A percentile compares a stretch with the other conserved stretches of the same genome.
Conservation (phyloP, 768 basidiomycete species). For the Phlegmacium glaucopus region DNA sequence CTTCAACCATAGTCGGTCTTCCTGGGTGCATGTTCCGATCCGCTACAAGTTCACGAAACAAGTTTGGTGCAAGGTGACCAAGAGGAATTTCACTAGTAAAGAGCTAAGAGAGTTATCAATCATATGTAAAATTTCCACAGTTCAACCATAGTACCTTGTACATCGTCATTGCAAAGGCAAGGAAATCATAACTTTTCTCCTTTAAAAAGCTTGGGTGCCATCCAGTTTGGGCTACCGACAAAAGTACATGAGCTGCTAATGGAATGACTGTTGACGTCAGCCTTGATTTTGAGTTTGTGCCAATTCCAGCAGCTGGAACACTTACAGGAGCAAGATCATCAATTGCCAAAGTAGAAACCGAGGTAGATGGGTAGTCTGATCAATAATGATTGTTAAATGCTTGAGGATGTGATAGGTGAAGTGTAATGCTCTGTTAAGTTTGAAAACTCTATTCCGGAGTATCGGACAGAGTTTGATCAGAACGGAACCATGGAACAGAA, state of each 20-base stretch:
- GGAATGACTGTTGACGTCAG: slow-evolving; percentile 17
- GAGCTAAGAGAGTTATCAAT: slow-evolving; percentile 2
- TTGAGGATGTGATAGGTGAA: too few species aligned
- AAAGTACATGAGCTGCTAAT: neutral
- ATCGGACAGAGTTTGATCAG: too few species aligned
- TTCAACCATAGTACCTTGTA: slow-evolving; percentile 19
- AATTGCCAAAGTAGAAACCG: too few species aligned
- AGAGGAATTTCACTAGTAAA: slow-evolving; percentile 17
- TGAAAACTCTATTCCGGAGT: too few species aligned
- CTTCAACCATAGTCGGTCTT: slow-evolving; percentile 17
- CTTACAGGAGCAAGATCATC: too few species aligned
- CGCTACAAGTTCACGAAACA: slow-evolving; percentile 10
- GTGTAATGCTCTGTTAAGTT: too few species aligned
- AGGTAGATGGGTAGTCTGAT: too few species aligned
- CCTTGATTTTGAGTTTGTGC: too few species aligned
- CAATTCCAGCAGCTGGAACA: too few species aligned
- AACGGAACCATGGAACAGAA: too few species aligned
- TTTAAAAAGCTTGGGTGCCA: slow-evolving; percentile 21
- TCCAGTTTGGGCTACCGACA: slow-evolving; percentile 24
- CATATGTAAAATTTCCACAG: neutral
- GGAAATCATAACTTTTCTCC: slow-evolving; percentile 12
- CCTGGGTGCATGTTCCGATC: slow-evolving; percentile 14
- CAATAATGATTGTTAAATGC: too few species aligned
- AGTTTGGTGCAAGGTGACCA: slow-evolving; percentile 7
- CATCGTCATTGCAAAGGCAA: slow-evolving; percentile 22